Percentiles rank a stretch among this genome's conserved stretches.
Evolutionary conservation across 768 basidiomycete genomes (phyloP).

Genomic region (Suillus hirtellus): DNA sequence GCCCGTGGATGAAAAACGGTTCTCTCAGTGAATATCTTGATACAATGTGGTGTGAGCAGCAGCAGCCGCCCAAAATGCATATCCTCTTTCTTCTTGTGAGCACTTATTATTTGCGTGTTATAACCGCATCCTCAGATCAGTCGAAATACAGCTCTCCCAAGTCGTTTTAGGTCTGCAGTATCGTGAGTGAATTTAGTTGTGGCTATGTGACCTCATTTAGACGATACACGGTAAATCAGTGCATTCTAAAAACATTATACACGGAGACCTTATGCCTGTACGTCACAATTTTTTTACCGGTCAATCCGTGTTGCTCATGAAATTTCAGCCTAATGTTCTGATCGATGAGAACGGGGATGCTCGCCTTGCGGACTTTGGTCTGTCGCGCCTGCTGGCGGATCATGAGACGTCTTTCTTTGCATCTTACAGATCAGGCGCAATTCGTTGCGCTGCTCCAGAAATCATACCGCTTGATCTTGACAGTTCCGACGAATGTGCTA

Average conservation of each 20-base stretch:
- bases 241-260: background rate
- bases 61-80: constrained; percentile 8
- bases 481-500: background rate
- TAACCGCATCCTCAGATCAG: background rate
- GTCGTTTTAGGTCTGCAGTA: constrained; percentile 11
- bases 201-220: background rate
- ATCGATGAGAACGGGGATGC: background rate
- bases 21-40: constrained; percentile 19
- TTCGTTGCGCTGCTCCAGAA: constrained; percentile 6
- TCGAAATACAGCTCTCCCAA: constrained; percentile 3
- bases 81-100: constrained; percentile 20
- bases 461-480: background rate
- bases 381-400: background rate
- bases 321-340: background rate
- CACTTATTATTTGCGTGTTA: background rate
- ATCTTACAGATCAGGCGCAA: background rate
- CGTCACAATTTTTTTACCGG: too few species aligned
- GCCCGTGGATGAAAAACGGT: constrained; percentile 29
- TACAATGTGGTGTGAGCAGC: background rate
- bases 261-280: constrained; percentile 6
- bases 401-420: constrained; percentile 1
- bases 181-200: background rate
- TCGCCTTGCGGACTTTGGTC: constrained; percentile 6
- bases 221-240: background rate
- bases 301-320: background rate